A percentile compares a stretch with the other conserved stretches of the same genome.
Conservation (phyloP, 352 stramenopile genomes). For the Pythium plurisporium region DNA sequence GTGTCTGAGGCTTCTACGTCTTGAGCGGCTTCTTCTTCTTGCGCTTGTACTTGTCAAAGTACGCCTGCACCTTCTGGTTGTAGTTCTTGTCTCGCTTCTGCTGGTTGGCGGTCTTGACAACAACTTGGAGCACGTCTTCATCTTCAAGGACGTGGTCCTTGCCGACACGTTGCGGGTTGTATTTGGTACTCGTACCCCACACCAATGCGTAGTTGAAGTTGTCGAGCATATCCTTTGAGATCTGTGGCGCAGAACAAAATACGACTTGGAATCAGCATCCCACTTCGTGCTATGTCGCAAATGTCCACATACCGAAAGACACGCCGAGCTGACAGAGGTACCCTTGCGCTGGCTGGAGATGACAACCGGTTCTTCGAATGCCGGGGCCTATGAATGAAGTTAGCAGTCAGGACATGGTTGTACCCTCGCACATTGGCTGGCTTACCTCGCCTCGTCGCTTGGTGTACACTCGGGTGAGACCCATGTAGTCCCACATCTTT, state of each 20-base stretch:
- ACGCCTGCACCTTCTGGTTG: slow-evolving; percentile 92
- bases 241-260: slow-evolving; percentile 34
- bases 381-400: slow-evolving; percentile 34
- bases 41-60: slow-evolving; percentile 95
- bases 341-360: slow-evolving; percentile 82
- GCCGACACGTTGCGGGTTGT: slow-evolving; percentile 95
- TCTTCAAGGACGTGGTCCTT: slow-evolving; percentile 95
- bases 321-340: slow-evolving; percentile 74
- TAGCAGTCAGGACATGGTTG: background rate
- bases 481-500: slow-evolving; percentile 91
- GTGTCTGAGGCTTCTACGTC: slow-evolving; percentile 52
- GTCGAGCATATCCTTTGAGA: slow-evolving; percentile 90
- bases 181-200: slow-evolving; percentile 98
- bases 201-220: slow-evolving; percentile 98
- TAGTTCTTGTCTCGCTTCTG: slow-evolving; percentile 98
- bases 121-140: slow-evolving; percentile 98
- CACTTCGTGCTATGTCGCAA: too few relatives aligned
- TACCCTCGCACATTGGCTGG: background rate
- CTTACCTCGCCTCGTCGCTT: slow-evolving; percentile 79
- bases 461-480: slow-evolving; percentile 85
- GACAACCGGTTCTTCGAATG: slow-evolving; percentile 80
- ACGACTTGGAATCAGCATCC: background rate
- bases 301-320: slow-evolving; percentile 70
- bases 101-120: slow-evolving; percentile 98
- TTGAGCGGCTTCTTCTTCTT: slow-evolving; percentile 92